Base-by-base conservation (phyloP, 768 basidiomycete genomes). In the Rhodocollybia butyracea region DNA sequence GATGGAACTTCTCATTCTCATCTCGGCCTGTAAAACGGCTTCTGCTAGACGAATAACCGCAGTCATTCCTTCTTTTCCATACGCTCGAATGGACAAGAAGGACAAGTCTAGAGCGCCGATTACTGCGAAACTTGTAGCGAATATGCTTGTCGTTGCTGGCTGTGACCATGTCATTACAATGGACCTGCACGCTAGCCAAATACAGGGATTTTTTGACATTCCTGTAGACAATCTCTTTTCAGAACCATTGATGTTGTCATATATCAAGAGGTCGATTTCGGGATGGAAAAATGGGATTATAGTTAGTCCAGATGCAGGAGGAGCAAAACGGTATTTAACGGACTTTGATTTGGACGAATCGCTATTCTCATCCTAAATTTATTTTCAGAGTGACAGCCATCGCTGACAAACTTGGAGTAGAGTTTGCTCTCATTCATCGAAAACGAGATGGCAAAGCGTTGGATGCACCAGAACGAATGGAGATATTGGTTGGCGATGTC, bases 101-200 rank as follows among this genome's bases (percentile, higher is more conserved):
- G 94, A 99, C 76, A 91, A 91, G 76, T 88, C 85, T 5, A 82
- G 96, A 6, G 94, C 94, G 3, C 96, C 97, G 24, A 99, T 99
- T 70, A 98, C 96, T 4, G 94, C 96, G 43, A 99, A 99, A 74
- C 83, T 99, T 51, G 92, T 98, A 46, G 95, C 96, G 22, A 98
- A 97, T 71, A 98, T 98, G 96, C 78, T 99, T 57, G 88, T 85
- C 41, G 91, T 97, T 45, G 95, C 97, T 8, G 96, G 96, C 22
- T 97, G 94, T 67, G 96, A 98, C 72, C 96, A 98, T 67, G 89
- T 99, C 65, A 98, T 99, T 62, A 98, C 96, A n/a, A 96, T 98
- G 89, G 95, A 98, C 70, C 76, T 98, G 48, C 96, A 98, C 66
- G 95, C 96, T 38, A 90, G 89, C 64, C 96, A 98, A 74, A 98